phyloP scores from a whole-genome alignment of 192 early-diverging fungal species.

The Dissophora globulifera region DNA sequence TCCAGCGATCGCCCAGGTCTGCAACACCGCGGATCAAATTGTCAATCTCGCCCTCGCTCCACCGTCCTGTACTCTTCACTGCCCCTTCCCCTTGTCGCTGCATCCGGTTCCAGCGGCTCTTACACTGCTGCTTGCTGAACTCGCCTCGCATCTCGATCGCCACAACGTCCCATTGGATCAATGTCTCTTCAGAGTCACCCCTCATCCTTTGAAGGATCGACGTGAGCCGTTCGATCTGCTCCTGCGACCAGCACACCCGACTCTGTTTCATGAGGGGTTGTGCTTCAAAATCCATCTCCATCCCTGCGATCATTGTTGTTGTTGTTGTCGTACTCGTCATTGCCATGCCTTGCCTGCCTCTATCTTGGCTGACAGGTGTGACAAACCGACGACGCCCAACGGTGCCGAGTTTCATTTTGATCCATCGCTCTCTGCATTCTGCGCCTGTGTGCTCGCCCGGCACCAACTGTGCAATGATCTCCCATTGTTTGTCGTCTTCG shows the following conservation, averaged over 20 bases:
- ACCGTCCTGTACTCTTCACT: not conserved
- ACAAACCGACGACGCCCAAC: not conserved
- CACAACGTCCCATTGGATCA: constrained; percentile 13
- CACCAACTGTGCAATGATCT: constrained; percentile 5
- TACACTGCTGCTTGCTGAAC: constrained; percentile 27
- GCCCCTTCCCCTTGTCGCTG: not conserved
- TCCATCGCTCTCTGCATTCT: constrained; percentile 24
- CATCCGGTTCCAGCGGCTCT: constrained; percentile 21
- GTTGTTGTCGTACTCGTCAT: too few relatives aligned
- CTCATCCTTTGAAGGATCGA: constrained; percentile 7
- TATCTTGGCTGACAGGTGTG: too few relatives aligned
- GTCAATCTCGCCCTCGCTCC: constrained; percentile 17
- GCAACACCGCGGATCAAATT: constrained; percentile 4
- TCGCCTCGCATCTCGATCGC: constrained; percentile 2
- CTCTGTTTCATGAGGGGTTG: too few relatives aligned
- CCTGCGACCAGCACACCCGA: constrained; percentile 4
- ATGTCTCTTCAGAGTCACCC: not conserved
- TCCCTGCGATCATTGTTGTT: too few relatives aligned
- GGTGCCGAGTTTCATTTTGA: constrained; percentile 3
- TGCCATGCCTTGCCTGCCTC: too few relatives aligned
- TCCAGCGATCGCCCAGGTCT: constrained; percentile 10
- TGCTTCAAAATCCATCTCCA: too few relatives aligned
- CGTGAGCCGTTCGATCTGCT: constrained; percentile 6
- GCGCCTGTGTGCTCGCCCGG: constrained; percentile 18
- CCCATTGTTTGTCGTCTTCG: too few relatives aligned